Percentiles rank a stretch among this genome's conserved stretches.
phyloP scores from a whole-genome alignment of 352 stramenopile species.

The Phytophthora multivora region DNA sequence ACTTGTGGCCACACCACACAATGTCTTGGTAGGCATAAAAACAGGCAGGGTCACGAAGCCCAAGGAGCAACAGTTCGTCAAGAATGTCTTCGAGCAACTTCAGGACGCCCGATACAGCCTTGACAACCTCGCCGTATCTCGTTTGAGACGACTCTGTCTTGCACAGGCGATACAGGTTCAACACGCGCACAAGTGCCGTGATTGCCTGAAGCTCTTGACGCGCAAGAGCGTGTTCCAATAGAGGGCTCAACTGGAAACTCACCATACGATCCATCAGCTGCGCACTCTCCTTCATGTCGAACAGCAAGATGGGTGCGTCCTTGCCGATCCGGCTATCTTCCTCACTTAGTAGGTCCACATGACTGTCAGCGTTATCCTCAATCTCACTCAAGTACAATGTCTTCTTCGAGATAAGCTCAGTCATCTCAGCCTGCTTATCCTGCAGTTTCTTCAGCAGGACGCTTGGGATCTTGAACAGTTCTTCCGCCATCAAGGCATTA shows the following conservation, averaged over 20 bases:
- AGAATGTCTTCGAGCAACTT: slow-evolving; percentile 57
- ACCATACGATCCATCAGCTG: slow-evolving; percentile 70
- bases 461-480: slow-evolving; percentile 66
- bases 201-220: slow-evolving; percentile 73
- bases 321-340: slow-evolving; percentile 69
- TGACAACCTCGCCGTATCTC: slow-evolving; percentile 19
- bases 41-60: slow-evolving; percentile 61
- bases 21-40: slow-evolving; percentile 87
- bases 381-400: slow-evolving; percentile 79
- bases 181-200: slow-evolving; percentile 51
- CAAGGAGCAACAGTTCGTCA: slow-evolving; percentile 53
- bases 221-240: slow-evolving; percentile 71
- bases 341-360: slow-evolving; percentile 59
- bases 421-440: slow-evolving; percentile 56
- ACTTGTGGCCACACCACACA: slow-evolving; percentile 82
- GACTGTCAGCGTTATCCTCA: slow-evolving; percentile 52
- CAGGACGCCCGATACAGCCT: slow-evolving; percentile 47
- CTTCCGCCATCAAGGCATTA: slow-evolving; percentile 61
- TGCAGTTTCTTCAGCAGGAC: slow-evolving; percentile 69
- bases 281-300: slow-evolving; percentile 80
- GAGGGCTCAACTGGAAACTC: slow-evolving; percentile 76
- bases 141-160: slow-evolving; percentile 20
- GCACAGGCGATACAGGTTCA: slow-evolving; percentile 54
- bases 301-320: slow-evolving; percentile 80
- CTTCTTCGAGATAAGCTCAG: slow-evolving; percentile 63